Conservation (phyloP, 345 rosid species). For the Salix caprea region DNA sequence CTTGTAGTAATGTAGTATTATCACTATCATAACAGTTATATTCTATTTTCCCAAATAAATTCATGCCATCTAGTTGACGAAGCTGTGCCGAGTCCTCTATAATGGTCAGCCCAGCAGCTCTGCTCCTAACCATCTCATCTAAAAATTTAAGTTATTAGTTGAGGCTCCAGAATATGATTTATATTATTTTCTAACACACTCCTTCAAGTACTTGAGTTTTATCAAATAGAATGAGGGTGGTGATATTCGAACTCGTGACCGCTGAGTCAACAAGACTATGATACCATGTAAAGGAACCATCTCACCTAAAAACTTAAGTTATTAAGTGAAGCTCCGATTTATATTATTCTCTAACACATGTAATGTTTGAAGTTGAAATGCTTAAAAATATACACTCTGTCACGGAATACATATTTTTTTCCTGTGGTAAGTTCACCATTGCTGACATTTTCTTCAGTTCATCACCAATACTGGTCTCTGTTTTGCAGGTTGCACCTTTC, state of each 20-base stretch:
- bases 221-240: no score
- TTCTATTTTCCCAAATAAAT: not conserved
- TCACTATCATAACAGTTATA: not conserved
- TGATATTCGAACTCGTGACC: no score
- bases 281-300: no score
- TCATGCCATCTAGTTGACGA: not conserved
- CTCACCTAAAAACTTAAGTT: no score
- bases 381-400: not conserved
- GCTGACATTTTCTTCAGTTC: not conserved
- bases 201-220: no score
- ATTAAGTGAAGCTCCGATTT: no score
- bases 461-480: not conserved
- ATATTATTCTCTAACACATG: no score
- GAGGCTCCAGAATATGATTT: no score
- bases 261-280: no score
- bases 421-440: not conserved
- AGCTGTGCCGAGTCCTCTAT: not conserved
- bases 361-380: not conserved
- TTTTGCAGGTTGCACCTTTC: conserved; percentile 72
- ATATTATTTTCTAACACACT: no score
- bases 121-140: no score
- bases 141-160: no score
- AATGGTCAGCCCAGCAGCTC: not conserved
- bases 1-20: not conserved
- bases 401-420: not conserved